Evolutionary conservation across 2,329 filamentous ascomycete genomes (phyloP).

Genomic region (Didymella pomorum): DNA sequence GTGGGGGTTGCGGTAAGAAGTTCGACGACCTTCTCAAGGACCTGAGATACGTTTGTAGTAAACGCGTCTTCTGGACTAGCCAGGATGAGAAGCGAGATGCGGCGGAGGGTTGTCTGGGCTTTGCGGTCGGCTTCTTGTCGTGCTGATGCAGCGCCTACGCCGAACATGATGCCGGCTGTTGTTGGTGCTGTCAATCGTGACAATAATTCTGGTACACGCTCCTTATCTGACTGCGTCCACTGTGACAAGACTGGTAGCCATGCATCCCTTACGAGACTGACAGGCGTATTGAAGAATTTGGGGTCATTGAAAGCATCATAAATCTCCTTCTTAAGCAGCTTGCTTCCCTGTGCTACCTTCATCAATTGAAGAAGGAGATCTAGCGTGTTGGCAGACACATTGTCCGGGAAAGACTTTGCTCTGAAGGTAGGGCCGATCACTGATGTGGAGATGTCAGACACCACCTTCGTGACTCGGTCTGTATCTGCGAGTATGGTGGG

Average conservation of each 20-base stretch:
- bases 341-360: constrained; percentile 79
- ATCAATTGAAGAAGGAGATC: constrained; percentile 78
- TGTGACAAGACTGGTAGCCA: constrained; percentile 88
- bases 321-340: constrained; percentile 92
- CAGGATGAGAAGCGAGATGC: constrained; percentile 80
- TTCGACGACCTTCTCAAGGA: constrained; percentile 87
- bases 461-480: constrained; percentile 81
- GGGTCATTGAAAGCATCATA: constrained; percentile 90
- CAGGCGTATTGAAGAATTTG: constrained; percentile 78
- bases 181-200: constrained; percentile 82
- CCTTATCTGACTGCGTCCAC: constrained; percentile 87
- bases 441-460: constrained; percentile 81
- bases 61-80: constrained; percentile 81
- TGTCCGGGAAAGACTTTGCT: constrained; percentile 86
- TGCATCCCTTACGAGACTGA: constrained; percentile 70
- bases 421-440: constrained; percentile 83
- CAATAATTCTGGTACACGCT: constrained; percentile 82
- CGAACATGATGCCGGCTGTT: constrained; percentile 95
- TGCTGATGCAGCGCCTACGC: constrained; percentile 94
- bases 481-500: constrained; percentile 83
- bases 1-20: constrained; percentile 82
- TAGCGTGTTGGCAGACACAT: constrained; percentile 75
- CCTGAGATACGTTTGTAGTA: constrained; percentile 73
- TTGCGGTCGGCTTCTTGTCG: constrained; percentile 93
- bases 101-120: constrained; percentile 86